These are phyloP conservation scores for Phyllosticta citrichinensis DNA, from an alignment of 2,329 filamentous ascomycete species.

Conservation along the genomic window DNA sequence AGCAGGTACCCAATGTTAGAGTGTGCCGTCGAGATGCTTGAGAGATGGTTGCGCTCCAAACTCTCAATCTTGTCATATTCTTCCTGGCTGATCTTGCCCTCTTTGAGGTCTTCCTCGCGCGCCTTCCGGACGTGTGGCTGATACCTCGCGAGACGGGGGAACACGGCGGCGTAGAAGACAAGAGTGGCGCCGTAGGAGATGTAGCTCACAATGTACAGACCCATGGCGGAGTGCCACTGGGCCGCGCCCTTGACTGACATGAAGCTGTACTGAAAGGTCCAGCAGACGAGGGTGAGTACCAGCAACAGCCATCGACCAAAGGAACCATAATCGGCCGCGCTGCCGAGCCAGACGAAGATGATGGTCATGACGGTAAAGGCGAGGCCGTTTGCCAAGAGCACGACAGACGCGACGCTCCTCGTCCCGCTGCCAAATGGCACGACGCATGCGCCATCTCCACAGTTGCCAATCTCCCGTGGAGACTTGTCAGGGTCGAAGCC, in stretches of 20 bases:
- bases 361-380: conserved; percentile 57
- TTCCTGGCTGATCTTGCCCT: conserved; percentile 44
- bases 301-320: conserved; percentile 59
- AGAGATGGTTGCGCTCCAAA: conserved; percentile 53
- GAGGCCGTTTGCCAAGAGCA: conserved; percentile 56
- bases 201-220: conserved; percentile 56
- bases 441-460: conserved; percentile 14
- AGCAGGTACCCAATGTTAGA: conserved; percentile 27
- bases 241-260: conserved; percentile 51
- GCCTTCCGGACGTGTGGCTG: conserved; percentile 43
- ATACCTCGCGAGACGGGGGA: conserved; percentile 48
- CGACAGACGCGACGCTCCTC: conserved; percentile 55
- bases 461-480: conserved; percentile 43
- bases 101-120: conserved; percentile 33
- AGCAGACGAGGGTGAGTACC: conserved; percentile 50
- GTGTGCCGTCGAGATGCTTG: conserved; percentile 43
- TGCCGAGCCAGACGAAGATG: conserved; percentile 43
- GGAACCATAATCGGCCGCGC: conserved; percentile 39
- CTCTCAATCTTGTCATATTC: conserved; percentile 53
- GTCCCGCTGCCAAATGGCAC: conserved; percentile 12
- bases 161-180: conserved; percentile 35
- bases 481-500: conserved; percentile 45
- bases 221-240: conserved; percentile 51
- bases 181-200: conserved; percentile 54
- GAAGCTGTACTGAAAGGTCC: conserved; percentile 56